Percentiles rank a stretch among this genome's conserved stretches.
Evolutionary conservation across 306 rosid genomes (phyloP).

Genomic region (Parietaria judaica): DNA sequence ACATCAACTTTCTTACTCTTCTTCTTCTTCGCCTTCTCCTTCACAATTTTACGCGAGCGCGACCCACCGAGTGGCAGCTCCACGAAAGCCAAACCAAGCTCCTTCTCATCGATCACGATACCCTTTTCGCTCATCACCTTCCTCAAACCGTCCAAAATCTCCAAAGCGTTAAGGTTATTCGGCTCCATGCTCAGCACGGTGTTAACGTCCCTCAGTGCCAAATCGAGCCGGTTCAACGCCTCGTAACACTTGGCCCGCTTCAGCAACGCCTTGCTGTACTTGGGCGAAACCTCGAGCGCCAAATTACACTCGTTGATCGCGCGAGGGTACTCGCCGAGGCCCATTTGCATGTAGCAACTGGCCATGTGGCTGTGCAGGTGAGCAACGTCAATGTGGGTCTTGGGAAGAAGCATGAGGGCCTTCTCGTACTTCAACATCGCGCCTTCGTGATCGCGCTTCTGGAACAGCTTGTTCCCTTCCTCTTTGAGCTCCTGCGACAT

Average conservation of each 20-base stretch:
- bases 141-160: conserved; percentile 53
- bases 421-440: conserved; percentile 59
- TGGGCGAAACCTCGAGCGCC: conserved; percentile 59
- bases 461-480: conserved; percentile 86
- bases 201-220: conserved; percentile 72
- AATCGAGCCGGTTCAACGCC: conserved; percentile 60
- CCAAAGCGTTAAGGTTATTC: conserved; percentile 55
- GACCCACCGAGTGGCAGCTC: conserved; percentile 27
- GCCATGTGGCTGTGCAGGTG: conserved; percentile 70
- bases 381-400: conserved; percentile 65
- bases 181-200: conserved; percentile 56
- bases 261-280: conserved; percentile 57
- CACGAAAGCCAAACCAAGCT: conserved; percentile 40
- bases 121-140: conserved; percentile 54
- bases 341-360: conserved; percentile 69
- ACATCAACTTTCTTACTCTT: conserved; percentile 32
- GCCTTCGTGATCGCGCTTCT: conserved; percentile 62
- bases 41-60: conserved; percentile 45
- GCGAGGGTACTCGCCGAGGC: conserved; percentile 73
- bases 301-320: conserved; percentile 74
- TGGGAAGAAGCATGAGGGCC: conserved; percentile 70
- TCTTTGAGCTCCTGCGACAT: conserved; percentile 69
- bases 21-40: conserved; percentile 59
- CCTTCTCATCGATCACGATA: conserved; percentile 45
- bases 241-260: conserved; percentile 69